A percentile compares a stretch with the other conserved stretches of the same genome.
Evolutionary conservation across 805 yeast genomes (phyloP).

Genomic region (Nakazawaea siamensis): DNA sequence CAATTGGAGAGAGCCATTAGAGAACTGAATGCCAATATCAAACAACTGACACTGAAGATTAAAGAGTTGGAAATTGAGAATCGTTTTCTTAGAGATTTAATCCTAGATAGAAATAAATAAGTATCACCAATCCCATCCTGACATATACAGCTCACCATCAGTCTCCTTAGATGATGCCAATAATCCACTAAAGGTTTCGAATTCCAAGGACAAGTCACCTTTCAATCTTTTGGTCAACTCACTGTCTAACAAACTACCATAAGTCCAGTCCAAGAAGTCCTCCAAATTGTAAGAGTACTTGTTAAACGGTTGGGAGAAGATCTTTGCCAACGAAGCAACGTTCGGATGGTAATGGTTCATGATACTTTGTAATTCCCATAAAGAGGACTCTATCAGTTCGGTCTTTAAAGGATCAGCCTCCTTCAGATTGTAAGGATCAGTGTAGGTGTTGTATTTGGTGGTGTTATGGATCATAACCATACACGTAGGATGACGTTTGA

Average conservation of each 20-base stretch:
- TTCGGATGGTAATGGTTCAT: constrained; percentile 86
- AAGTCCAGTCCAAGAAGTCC: constrained; percentile 91
- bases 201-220: constrained; percentile 73
- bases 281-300: constrained; percentile 85
- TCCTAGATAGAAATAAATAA: constrained; percentile 27
- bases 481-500: constrained; percentile 90
- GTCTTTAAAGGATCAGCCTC: constrained; percentile 75
- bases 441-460: constrained; percentile 23
- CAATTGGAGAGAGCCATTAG: constrained; percentile 74
- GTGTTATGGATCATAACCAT: constrained; percentile 76
- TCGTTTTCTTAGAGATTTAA: constrained; percentile 69
- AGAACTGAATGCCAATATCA: constrained; percentile 62
- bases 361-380: constrained; percentile 87
- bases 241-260: constrained; percentile 52
- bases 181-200: constrained; percentile 40
- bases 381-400: constrained; percentile 72
- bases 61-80: constrained; percentile 91
- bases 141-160: neutral
- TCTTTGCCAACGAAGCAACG: constrained; percentile 83
- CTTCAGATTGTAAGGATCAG: constrained; percentile 58
- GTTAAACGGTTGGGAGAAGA: constrained; percentile 82
- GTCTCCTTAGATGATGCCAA: constrained; percentile 20
- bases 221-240: constrained; percentile 60
- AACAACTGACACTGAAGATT: constrained; percentile 59
- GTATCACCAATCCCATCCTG: constrained; percentile 7